Evolutionary conservation across 768 basidiomycete species (phyloP), one percentile per base, ranked within the genome.

Genomic region (Tricholoma bakamatsutake): DNA sequence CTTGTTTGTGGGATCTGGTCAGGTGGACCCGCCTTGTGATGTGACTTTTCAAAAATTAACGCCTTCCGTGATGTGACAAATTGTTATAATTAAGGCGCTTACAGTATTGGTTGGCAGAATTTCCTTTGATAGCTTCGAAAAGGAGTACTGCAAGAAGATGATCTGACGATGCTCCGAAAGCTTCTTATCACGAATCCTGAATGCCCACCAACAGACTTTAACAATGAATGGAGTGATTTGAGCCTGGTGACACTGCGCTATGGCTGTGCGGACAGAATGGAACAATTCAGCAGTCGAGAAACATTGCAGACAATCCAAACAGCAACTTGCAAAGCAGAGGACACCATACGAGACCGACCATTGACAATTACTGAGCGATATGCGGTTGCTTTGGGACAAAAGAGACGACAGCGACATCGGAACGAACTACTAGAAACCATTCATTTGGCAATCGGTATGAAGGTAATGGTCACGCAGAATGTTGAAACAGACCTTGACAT

Each of bases 401-500:
- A 49, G 45, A 7, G 61, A 59, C 17, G 18, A 24, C n/a, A 53
- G 10, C 57, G 49, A 27, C n/a, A 7, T 24, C 27, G 31, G 13
- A 54, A 51, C 6, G 57, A 66, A 6, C 57, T 74, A 12, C 27
- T 52, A 1, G 51, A 62, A 7, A 18, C 9, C 1, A 48, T 74
- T 1, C 62, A 71, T 39, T 30, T 76, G 0, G 71, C 69, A 0
- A 31, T 73, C 3, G 72, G 75, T 0, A 74, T 76, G 71, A 66
- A 70, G 47, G 71, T 73, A 0, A 70, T 77, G 70, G 70, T 77
- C 0, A 74, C 69, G 1, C 49, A 42, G 2, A 77, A 77, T 37
- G 53, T 78, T 0, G 67, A 73, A n/a, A 76, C 72, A 0, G 72
- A 76, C 27, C 59, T 71, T 0, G 76, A 77, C 34, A 49, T 79